Base-by-base conservation (phyloP, 2,329 filamentous ascomycete species). In the Rutstroemia sp. region DNA sequence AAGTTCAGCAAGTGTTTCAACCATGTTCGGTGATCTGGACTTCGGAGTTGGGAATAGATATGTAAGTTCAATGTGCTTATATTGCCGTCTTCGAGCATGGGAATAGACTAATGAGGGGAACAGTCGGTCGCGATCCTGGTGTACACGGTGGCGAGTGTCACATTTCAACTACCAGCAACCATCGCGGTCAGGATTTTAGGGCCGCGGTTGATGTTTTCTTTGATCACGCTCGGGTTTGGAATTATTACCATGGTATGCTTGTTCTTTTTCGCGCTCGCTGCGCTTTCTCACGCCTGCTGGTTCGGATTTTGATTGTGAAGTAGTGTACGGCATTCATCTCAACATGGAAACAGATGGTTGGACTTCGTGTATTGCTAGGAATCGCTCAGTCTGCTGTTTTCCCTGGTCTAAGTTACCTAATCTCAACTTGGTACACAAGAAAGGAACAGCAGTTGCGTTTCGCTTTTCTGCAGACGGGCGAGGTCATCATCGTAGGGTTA, bases 311-410 rank as follows among this genome's bases (percentile, higher is more conserved):
- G 30, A 34, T 12, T 34, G 30, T 34, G 10, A 34, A 34, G 12
- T 34, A 67, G 66, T 82, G 82, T 63, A 87, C 85, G 0, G 84
- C 83, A 1, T 88, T 87, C 62, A 79, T 88, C 41, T 77, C 76
- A 34, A 83, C 76, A 12, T 88, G 85, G 85, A 73, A 76, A 61
- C 79, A 88, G 67, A 87, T 89, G 84, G 85, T 88, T 56, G 82
- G 77, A 0, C 69, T 88, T 58, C 74, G 85, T 42, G 77, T 88
- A 21, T 71, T 88, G 8, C 76, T 88, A 2, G 86, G 86, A 38
- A 81, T 86, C 27, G 75, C 79, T 37, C 85, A 85, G 75, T 76
- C 71, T 59, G 77, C 77, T 14, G 73, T 80, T 42, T 80, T 79
- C 53, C 78, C 78, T 3, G 78, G 77, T 0, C 61, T 80, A 38